phyloP scores from a whole-genome alignment of 2,329 filamentous ascomycete genomes.

The Verticillium dahliae region DNA sequence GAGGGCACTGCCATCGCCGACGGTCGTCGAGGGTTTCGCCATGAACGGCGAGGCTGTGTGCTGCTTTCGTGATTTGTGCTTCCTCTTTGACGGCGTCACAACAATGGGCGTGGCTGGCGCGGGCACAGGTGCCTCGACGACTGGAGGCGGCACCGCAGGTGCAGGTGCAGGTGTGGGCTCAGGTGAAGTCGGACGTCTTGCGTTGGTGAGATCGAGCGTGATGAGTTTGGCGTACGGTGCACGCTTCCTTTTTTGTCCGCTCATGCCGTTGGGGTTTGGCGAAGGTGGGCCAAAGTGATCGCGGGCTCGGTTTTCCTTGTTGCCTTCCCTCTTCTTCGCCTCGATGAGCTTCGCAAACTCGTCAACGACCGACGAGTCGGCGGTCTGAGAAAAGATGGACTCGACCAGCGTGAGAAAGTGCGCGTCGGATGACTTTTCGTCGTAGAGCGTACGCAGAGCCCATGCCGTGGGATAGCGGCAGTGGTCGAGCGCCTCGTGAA shows the following conservation, averaged over 20 bases:
- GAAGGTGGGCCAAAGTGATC: constrained; percentile 47
- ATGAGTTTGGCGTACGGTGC: constrained; percentile 44
- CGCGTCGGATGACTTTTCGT: constrained; percentile 45
- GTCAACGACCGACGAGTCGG: constrained; percentile 42
- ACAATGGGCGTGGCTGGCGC: background rate
- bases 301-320: constrained; percentile 42
- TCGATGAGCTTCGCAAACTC: constrained; percentile 45
- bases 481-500: constrained; percentile 50
- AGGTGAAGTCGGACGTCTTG: background rate
- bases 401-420: constrained; percentile 51
- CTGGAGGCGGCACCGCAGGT: background rate
- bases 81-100: constrained; percentile 10
- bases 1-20: background rate
- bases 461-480: constrained; percentile 56
- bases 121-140: background rate
- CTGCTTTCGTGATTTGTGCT: constrained; percentile 3
- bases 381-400: constrained; percentile 50
- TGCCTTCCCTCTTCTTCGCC: constrained; percentile 51
- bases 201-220: constrained; percentile 27
- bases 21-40: background rate
- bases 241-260: constrained; percentile 36
- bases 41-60: constrained; percentile 3
- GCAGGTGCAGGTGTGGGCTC: background rate
- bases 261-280: constrained; percentile 30
- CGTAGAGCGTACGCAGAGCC: constrained; percentile 53